Percentiles rank a stretch among this genome's conserved stretches.
phyloP scores from a whole-genome alignment of 2,329 filamentous ascomycete species.

The Magnaporthiopsis rhizophila region DNA sequence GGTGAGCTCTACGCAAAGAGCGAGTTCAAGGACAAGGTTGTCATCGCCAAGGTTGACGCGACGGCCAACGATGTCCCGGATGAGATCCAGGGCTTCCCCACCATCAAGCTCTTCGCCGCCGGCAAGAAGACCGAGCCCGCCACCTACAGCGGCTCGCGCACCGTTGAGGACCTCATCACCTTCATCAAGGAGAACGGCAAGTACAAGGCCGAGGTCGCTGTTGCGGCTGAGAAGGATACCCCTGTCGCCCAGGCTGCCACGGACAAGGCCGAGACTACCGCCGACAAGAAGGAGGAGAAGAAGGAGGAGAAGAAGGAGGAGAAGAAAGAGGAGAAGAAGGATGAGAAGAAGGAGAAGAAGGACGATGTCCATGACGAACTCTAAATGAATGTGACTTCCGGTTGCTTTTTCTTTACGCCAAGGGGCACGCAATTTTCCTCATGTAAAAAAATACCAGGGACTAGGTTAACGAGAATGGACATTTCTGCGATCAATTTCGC shows the following conservation, averaged over 20 bases:
- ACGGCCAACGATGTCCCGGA: slow-evolving; percentile 95
- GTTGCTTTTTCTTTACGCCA: no score
- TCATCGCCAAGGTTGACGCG: slow-evolving; percentile 96
- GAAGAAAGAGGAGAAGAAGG: no score
- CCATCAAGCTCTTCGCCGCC: slow-evolving; percentile 95
- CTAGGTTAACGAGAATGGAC: slow-evolving; percentile 6
- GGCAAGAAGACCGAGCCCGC: slow-evolving; percentile 78
- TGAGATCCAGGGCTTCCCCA: slow-evolving; percentile 95
- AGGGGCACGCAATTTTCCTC: background rate
- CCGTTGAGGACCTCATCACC: slow-evolving; percentile 80
- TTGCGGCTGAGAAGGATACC: slow-evolving; percentile 47
- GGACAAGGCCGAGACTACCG: slow-evolving; percentile 32
- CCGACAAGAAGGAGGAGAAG: no score
- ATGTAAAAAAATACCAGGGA: slow-evolving; percentile 9
- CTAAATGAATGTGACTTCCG: slow-evolving; percentile 37
- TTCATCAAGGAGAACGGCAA: slow-evolving; percentile 96
- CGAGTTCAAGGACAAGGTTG: slow-evolving; percentile 73
- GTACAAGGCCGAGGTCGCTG: slow-evolving; percentile 64
- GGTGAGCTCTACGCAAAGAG: slow-evolving; percentile 67
- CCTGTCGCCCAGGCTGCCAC: slow-evolving; percentile 42
- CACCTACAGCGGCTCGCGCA: slow-evolving; percentile 81
- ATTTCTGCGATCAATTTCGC: background rate
- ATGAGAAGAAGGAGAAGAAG: slow-evolving; percentile 27
- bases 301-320: no score
- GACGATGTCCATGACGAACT: slow-evolving; percentile 62